These are phyloP conservation scores for Trypethelium eluteriae DNA, from an alignment of 495 filamentous ascomycete species.

Conservation along the genomic window DNA sequence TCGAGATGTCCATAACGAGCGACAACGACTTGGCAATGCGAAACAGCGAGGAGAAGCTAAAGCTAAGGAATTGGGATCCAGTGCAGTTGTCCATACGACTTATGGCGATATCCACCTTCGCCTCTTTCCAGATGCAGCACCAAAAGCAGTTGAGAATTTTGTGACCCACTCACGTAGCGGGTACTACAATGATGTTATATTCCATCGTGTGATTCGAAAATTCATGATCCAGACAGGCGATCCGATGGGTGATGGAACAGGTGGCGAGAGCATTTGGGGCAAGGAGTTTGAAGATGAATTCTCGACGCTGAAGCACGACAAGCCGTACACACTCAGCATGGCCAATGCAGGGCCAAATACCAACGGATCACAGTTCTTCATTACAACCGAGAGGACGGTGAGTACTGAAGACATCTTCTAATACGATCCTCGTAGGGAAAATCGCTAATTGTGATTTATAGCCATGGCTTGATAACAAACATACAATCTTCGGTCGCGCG, in stretches of 20 bases:
- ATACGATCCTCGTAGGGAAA: neutral
- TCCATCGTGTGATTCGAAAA: conserved; percentile 93
- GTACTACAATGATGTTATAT: conserved; percentile 96
- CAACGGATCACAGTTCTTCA: conserved; percentile 81
- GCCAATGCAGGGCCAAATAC: conserved; percentile 87
- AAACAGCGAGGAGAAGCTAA: conserved; percentile 49
- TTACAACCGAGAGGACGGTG: conserved; percentile 89
- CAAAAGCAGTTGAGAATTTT: conserved; percentile 98
- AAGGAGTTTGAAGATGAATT: conserved; percentile 95
- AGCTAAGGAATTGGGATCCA: conserved; percentile 56
- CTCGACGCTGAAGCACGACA: conserved; percentile 82
- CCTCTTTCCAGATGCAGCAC: conserved; percentile 85
- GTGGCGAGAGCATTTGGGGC: conserved; percentile 96
- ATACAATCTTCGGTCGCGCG: conserved; percentile 90
- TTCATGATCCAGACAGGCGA: conserved; percentile 98
- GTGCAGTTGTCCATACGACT: conserved; percentile 83
- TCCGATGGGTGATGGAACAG: conserved; percentile 88
- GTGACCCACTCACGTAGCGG: conserved; percentile 78
- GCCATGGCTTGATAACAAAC: conserved; percentile 93
- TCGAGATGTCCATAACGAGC: conserved; percentile 93
- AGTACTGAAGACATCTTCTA: conserved; percentile 22
- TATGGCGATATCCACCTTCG: conserved; percentile 93
- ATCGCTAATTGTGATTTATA: conserved; percentile 22
- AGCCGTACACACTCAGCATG: conserved; percentile 93
- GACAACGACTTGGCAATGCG: conserved; percentile 51